Percentiles rank a stretch among this genome's conserved stretches.
Conservation (phyloP, 208 protist genomes). For the Crithidia mellificae region DNA sequence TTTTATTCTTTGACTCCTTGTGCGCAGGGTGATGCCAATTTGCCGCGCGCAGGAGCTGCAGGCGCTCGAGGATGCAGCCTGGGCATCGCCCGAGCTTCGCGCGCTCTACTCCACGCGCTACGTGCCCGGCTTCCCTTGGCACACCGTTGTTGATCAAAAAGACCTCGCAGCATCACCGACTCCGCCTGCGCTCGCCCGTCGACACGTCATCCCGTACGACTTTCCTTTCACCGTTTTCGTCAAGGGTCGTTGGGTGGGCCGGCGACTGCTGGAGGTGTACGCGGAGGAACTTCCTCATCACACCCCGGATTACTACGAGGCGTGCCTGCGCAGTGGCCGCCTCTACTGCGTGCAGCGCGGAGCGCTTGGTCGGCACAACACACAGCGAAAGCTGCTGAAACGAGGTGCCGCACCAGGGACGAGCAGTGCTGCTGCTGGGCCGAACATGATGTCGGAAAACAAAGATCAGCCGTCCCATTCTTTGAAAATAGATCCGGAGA, state of each 20-base stretch:
- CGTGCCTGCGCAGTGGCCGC: conserved; percentile 72
- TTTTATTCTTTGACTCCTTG: too few relatives aligned
- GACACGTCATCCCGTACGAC: conserved; percentile 90
- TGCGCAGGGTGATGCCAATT: too few relatives aligned
- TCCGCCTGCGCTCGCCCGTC: conserved; percentile 24
- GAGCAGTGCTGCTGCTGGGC: too few relatives aligned
- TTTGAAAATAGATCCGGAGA: too few relatives aligned
- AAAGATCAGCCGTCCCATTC: too few relatives aligned
- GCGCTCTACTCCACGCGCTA: conserved; percentile 62
- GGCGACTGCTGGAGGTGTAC: conserved; percentile 86
- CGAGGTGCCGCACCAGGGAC: conserved; percentile 20
- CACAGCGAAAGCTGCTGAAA: conserved; percentile 50
- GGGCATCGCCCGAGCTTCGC: conserved; percentile 35
- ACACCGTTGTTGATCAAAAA: conserved; percentile 35
- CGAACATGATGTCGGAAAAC: too few relatives aligned
- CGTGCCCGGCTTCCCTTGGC: conserved; percentile 79
- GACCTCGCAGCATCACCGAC: not conserved
- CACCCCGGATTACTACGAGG: conserved; percentile 78
- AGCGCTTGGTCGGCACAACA: conserved; percentile 31
- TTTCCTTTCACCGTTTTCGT: conserved; percentile 89
- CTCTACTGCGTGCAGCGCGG: conserved; percentile 49
- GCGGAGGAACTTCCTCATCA: conserved; percentile 85
- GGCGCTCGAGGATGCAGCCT: conserved; percentile 59
- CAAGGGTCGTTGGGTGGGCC: conserved; percentile 93
- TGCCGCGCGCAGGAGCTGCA: conserved; percentile 27